Conservation (phyloP, 1,284 basidiomycete genomes). For the Stereum hirsutum region DNA sequence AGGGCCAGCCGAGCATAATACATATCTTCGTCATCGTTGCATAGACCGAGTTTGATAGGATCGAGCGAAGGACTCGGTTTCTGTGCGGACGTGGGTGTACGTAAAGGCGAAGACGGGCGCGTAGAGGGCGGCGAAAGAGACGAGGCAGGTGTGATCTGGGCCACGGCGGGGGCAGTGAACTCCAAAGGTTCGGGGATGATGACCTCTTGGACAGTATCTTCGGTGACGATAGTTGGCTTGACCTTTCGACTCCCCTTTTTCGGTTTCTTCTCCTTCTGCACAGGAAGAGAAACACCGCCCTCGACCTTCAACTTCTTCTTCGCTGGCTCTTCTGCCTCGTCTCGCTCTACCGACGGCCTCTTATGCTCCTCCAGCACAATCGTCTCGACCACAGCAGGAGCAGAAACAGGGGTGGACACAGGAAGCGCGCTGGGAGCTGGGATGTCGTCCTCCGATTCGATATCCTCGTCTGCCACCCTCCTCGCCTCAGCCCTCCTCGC, state of each 20-base stretch:
- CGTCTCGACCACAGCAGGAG: conserved; percentile 10
- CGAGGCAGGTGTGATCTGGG: conserved; percentile 37
- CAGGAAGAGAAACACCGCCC: background rate
- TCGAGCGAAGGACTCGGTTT: conserved; percentile 45
- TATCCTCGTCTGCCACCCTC: too few relatives aligned
- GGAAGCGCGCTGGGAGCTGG: too few relatives aligned
- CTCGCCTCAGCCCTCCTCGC: too few relatives aligned
- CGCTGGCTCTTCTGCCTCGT: conserved; percentile 21
- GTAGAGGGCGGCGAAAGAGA: conserved; percentile 32
- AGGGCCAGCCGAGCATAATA: conserved; percentile 75
- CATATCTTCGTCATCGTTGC: conserved; percentile 87
- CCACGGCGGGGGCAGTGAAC: conserved; percentile 39
- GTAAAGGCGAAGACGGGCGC: conserved; percentile 19
- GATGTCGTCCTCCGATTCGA: conserved; percentile 40
- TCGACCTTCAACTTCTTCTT: conserved; percentile 22
- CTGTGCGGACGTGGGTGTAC: conserved; percentile 20
- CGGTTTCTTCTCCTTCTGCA: conserved; percentile 31
- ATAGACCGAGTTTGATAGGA: conserved; percentile 49
- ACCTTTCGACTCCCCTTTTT: conserved; percentile 24
- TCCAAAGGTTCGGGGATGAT: conserved; percentile 40
- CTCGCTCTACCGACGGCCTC: conserved; percentile 18
- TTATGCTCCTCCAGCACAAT: conserved; percentile 16
- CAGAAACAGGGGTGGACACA: too few relatives aligned
- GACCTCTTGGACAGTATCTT: conserved; percentile 37
- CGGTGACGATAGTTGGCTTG: conserved; percentile 19